Conservation (phyloP, 352 stramenopile genomes). For the Phytopythium helicoides region DNA sequence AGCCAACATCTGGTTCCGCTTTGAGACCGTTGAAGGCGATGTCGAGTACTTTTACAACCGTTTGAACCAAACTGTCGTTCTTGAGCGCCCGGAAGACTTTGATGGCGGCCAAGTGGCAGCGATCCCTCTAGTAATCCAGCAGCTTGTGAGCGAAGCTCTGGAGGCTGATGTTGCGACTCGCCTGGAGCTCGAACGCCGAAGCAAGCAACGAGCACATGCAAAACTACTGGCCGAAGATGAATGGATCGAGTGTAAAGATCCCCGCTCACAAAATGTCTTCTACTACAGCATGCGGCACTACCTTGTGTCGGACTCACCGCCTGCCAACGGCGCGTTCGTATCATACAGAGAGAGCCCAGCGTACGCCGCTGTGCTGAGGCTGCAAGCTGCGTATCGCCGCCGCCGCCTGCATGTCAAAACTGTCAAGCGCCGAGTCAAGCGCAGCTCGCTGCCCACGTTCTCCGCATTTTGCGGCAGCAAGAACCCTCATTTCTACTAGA, state of each 20-base stretch:
- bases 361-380: slow-evolving; percentile 47
- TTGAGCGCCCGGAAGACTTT: slow-evolving; percentile 51
- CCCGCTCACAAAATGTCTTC: slow-evolving; percentile 34
- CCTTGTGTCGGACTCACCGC: slow-evolving; percentile 31
- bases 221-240: slow-evolving; percentile 56
- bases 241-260: slow-evolving; percentile 65
- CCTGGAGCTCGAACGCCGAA: slow-evolving; percentile 51
- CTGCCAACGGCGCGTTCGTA: slow-evolving; percentile 48
- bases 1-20: slow-evolving; percentile 62
- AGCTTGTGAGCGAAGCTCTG: slow-evolving; percentile 49
- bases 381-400: slow-evolving; percentile 58
- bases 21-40: slow-evolving; percentile 31
- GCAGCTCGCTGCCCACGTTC: slow-evolving; percentile 53
- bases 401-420: slow-evolving; percentile 45
- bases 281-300: slow-evolving; percentile 72
- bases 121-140: slow-evolving; percentile 43
- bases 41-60: slow-evolving; percentile 71
- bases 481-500: slow-evolving; percentile 2
- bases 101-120: slow-evolving; percentile 42
- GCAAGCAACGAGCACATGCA: slow-evolving; percentile 33
- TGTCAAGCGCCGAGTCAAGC: slow-evolving; percentile 44
- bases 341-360: slow-evolving; percentile 43
- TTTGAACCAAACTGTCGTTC: slow-evolving; percentile 33
- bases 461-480: slow-evolving; percentile 19
- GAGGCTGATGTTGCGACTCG: slow-evolving; percentile 32